A percentile compares a stretch with the other conserved stretches of the same genome.
Conservation (phyloP, 2,329 filamentous ascomycete genomes). For the Xylaria digitata region DNA sequence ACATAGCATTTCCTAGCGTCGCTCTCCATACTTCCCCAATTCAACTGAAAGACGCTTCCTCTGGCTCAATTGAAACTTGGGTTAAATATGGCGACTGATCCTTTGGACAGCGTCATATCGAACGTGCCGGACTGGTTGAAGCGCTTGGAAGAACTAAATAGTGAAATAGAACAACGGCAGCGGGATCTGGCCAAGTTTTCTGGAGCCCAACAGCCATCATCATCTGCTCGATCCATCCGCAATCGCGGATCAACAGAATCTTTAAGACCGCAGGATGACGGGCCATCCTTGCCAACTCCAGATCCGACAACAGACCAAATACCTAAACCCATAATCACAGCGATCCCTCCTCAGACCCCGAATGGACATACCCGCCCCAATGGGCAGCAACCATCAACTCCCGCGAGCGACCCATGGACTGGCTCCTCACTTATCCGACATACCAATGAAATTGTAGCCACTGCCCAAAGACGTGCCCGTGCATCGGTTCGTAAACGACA, state of each 20-base stretch:
- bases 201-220: conserved; percentile 47
- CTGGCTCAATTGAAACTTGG: conserved; percentile 19
- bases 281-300: conserved; percentile 42
- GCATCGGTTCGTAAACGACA: conserved; percentile 62
- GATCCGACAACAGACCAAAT: conserved; percentile 34
- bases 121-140: conserved; percentile 71
- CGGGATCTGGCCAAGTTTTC: conserved; percentile 66
- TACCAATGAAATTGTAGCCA: conserved; percentile 58
- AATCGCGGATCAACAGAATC: conserved; percentile 67
- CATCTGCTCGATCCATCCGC: conserved; percentile 58
- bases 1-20: conserved; percentile 30
- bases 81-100: conserved; percentile 61
- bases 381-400: conserved; percentile 47
- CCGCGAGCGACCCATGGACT: conserved; percentile 52
- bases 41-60: conserved; percentile 10
- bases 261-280: conserved; percentile 62
- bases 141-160: conserved; percentile 69
- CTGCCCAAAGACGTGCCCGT: conserved; percentile 59
- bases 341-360: conserved; percentile 34
- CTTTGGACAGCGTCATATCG: conserved; percentile 64
- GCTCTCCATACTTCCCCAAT: conserved; percentile 9
- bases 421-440: conserved; percentile 54
- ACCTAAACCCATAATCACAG: conserved; percentile 24
- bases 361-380: conserved; percentile 41
- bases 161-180: conserved; percentile 71